phyloP scores from a whole-genome alignment of 2,329 filamentous ascomycete species.

The Trichothecium roseum region DNA sequence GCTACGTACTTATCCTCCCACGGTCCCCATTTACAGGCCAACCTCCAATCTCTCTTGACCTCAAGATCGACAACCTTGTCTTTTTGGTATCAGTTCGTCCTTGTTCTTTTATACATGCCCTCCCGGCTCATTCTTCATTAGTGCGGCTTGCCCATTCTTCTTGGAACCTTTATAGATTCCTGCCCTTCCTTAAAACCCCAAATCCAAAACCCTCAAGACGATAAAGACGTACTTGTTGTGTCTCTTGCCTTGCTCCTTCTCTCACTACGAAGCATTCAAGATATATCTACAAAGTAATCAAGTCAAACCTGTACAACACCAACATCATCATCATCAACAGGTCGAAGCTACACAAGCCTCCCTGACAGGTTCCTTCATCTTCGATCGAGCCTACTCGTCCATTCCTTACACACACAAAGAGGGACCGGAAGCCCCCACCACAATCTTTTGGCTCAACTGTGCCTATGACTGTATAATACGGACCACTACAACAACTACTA shows the following conservation, averaged over 20 bases:
- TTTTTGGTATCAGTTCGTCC: conserved; percentile 25
- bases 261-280: not conserved
- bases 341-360: too few relatives aligned
- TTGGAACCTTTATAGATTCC: conserved; percentile 31
- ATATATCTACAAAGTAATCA: conserved; percentile 7
- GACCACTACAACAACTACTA: not conserved
- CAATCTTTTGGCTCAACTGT: conserved; percentile 5
- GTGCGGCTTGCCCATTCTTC: conserved; percentile 29
- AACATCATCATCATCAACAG: conserved; percentile 10
- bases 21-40: conserved; percentile 31
- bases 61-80: conserved; percentile 39
- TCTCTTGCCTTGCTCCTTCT: conserved; percentile 3
- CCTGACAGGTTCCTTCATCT: not conserved
- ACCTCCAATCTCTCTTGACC: conserved; percentile 22
- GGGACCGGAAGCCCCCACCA: conserved; percentile 4
- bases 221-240: too few relatives aligned
- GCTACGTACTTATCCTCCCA: conserved; percentile 35
- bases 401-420: conserved; percentile 3
- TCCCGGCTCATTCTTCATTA: conserved; percentile 41
- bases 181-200: conserved; percentile 31
- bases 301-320: conserved; percentile 9
- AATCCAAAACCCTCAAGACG: too few relatives aligned
- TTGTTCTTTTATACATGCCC: conserved; percentile 33
- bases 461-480: conserved; percentile 1
- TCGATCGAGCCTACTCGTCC: conserved; percentile 2